Conservation (phyloP, 345 rosid species). For the Eucalyptus polybractea region DNA sequence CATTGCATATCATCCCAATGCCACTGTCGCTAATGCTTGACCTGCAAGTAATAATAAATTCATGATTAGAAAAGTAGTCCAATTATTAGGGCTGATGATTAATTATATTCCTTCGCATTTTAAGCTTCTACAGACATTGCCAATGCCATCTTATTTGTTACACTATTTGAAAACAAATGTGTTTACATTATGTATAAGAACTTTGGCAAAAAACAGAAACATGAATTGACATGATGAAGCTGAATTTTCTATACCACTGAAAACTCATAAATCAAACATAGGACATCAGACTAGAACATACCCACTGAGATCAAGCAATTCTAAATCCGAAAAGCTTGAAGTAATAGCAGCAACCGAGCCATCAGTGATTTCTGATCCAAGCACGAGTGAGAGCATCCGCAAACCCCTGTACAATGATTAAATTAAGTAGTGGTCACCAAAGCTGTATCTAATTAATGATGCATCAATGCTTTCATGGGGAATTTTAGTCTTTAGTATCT, state of each 20-base stretch:
- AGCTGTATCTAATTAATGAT: not conserved
- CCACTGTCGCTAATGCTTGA: slow-evolving; percentile 94
- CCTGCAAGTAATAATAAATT: slow-evolving; percentile 24
- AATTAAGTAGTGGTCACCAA: not conserved
- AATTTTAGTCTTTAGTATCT: not conserved
- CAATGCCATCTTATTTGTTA: not conserved
- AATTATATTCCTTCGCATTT: not conserved
- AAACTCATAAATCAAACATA: not conserved
- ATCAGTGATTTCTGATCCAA: slow-evolving; percentile 85
- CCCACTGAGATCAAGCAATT: slow-evolving; percentile 97
- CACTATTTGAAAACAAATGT: not conserved
- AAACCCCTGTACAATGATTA: slow-evolving; percentile 36
- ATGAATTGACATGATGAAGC: not conserved
- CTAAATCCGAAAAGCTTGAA: slow-evolving; percentile 61
- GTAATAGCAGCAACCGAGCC: slow-evolving; percentile 93
- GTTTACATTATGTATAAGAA: not conserved
- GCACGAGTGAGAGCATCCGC: slow-evolving; percentile 90
- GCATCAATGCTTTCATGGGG: not conserved
- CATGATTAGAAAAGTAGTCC: not conserved
- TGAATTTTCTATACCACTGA: not conserved
- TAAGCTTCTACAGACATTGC: not conserved
- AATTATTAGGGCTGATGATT: not conserved
- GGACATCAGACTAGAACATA: slow-evolving; percentile 21
- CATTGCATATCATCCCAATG: slow-evolving; percentile 95
- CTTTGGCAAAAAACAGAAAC: not conserved